Evolutionary conservation across 805 yeast species (phyloP).

Genomic region (Wickerhamiella kurtzmanii): DNA sequence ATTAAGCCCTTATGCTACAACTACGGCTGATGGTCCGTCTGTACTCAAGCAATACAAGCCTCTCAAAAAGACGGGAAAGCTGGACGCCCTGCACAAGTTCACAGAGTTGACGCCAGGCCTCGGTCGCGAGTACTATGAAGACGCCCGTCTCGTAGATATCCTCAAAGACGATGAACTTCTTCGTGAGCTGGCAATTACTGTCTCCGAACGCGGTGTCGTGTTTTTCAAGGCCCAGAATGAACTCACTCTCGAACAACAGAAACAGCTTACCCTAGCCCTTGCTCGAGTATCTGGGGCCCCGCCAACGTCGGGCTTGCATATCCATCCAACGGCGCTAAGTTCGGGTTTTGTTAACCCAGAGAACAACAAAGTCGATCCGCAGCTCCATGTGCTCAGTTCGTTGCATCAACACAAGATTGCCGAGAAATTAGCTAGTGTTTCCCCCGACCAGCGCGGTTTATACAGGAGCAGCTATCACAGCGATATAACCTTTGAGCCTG

Average conservation of each 20-base stretch:
- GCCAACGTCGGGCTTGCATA: conserved; percentile 7
- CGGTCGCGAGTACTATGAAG: conserved; percentile 6
- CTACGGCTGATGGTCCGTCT: conserved; percentile 3
- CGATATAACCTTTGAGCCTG: conserved; percentile 40
- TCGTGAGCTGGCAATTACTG: conserved; percentile 32
- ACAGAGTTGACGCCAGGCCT: conserved; percentile 8
- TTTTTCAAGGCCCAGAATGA: conserved; percentile 35
- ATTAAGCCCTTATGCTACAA: conserved; percentile 6
- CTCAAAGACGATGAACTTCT: conserved; percentile 11
- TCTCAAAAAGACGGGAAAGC: conserved; percentile 3
- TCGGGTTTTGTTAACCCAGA: conserved; percentile 5
- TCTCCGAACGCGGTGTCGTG: conserved; percentile 37
- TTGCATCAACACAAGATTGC: conserved; percentile 1
- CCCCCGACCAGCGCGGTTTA: background rate
- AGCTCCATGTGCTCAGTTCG: conserved; percentile 5
- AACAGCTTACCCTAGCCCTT: conserved; percentile 5
- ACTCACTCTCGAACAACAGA: conserved; percentile 18
- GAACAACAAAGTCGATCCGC: conserved; percentile 6
- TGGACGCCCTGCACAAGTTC: conserved; percentile 6
- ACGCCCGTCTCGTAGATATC: conserved; percentile 4
- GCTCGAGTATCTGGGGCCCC: conserved; percentile 9
- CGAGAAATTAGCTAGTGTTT: background rate
- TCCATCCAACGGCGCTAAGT: conserved; percentile 9
- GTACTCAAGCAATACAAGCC: conserved; percentile 2
- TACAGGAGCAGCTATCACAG: conserved; percentile 32